Conservation (phyloP, 805 yeast genomes). For the Schizosaccharomyces lindneri region DNA sequence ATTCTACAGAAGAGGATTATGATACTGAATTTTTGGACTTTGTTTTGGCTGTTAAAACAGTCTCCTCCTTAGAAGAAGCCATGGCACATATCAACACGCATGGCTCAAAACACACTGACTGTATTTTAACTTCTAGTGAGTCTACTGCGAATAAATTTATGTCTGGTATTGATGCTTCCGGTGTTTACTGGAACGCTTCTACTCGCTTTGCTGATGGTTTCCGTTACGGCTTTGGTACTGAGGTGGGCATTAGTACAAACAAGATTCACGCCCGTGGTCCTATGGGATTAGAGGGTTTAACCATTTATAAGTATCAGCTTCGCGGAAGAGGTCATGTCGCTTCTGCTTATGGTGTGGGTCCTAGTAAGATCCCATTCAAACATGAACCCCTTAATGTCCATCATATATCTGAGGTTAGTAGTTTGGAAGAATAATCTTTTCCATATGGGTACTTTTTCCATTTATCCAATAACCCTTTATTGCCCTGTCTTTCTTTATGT, state of each 20-base stretch:
- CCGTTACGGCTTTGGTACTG: slow-evolving; percentile 95
- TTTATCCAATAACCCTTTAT: too few relatives aligned
- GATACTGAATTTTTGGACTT: slow-evolving; percentile 61
- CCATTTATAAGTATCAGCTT: slow-evolving; percentile 81
- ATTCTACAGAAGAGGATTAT: slow-evolving; percentile 44
- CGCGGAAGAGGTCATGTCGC: slow-evolving; percentile 86
- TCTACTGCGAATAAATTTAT: slow-evolving; percentile 49
- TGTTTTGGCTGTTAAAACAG: slow-evolving; percentile 52
- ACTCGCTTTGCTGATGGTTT: slow-evolving; percentile 97
- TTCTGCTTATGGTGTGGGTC: slow-evolving; percentile 68
- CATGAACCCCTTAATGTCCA: not conserved
- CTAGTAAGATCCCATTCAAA: slow-evolving; percentile 42
- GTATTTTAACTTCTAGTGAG: slow-evolving; percentile 58
- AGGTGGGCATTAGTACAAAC: slow-evolving; percentile 90
- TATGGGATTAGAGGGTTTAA: slow-evolving; percentile 89
- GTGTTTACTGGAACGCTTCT: slow-evolving; percentile 93
- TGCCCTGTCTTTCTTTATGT: too few relatives aligned
- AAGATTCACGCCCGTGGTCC: slow-evolving; percentile 98
- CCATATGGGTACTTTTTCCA: too few relatives aligned
- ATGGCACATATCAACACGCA: slow-evolving; percentile 65
- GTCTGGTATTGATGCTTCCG: slow-evolving; percentile 77
- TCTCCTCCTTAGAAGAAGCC: slow-evolving; percentile 41
- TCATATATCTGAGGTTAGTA: not conserved
- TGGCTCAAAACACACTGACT: slow-evolving; percentile 91
- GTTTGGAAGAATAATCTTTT: too few relatives aligned